Percentiles rank a stretch among this genome's conserved stretches.
Evolutionary conservation across 192 early-diverging fungal species (phyloP).

Genomic region (Backusella liffmaniae): DNA sequence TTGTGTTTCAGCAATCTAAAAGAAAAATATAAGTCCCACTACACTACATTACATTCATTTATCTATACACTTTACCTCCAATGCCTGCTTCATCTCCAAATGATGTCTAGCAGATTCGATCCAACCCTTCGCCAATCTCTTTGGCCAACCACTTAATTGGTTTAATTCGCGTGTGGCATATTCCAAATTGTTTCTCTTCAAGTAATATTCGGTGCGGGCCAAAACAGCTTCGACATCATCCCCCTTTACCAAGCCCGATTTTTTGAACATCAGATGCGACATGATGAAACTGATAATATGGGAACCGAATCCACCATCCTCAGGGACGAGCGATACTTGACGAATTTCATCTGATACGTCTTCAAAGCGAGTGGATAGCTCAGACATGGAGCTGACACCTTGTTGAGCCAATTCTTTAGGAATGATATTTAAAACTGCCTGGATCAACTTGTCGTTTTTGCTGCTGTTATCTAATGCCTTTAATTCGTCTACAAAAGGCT

Average conservation of each 20-base stretch:
- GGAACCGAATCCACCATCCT: constrained; percentile 83
- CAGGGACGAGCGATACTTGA: constrained; percentile 79
- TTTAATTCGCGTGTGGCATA: constrained; percentile 88
- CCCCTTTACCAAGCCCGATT: constrained; percentile 82
- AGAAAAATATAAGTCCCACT: not conserved
- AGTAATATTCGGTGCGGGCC: constrained; percentile 72
- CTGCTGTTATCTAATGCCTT: constrained; percentile 51
- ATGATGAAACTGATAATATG: constrained; percentile 71
- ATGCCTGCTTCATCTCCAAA: constrained; percentile 80
- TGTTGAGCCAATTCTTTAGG: constrained; percentile 52
- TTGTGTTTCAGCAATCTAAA: constrained; percentile 23
- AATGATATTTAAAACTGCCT: constrained; percentile 62
- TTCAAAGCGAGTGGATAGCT: constrained; percentile 71
- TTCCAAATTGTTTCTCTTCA: constrained; percentile 80
- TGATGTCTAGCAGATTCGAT: constrained; percentile 72
- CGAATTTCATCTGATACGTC: constrained; percentile 67
- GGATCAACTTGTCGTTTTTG: constrained; percentile 56
- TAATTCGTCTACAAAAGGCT: constrained; percentile 75
- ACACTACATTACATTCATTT: not conserved
- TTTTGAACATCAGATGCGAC: constrained; percentile 79
- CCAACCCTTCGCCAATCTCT: constrained; percentile 88
- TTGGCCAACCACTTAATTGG: constrained; percentile 90
- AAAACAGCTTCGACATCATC: constrained; percentile 84
- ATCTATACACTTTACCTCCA: not conserved
- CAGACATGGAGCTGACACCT: constrained; percentile 64